Base-by-base conservation (phyloP, 257 asterid species). In the Ocimum tenuiflorum region DNA sequence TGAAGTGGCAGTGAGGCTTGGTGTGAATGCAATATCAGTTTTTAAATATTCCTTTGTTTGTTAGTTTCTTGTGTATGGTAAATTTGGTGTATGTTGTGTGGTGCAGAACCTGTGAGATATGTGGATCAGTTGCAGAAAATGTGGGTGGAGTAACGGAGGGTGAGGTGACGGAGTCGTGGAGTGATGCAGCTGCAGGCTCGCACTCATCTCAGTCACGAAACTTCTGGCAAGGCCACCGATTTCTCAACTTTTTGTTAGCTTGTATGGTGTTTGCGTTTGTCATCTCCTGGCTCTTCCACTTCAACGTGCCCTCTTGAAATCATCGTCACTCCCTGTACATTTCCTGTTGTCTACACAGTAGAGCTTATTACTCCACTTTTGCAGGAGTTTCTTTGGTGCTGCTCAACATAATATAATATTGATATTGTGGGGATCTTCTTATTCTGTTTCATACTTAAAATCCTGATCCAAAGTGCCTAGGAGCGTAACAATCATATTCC, bases 221-320 rank as follows among this genome's bases (percentile, higher is more conserved):
- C 68, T 83, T 83, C 71, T 85, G 88, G 94, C 90, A 68, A 46
- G 91, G 96, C 43, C 95, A 79, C 43, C 84, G 88, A 9, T 81
- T 89, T 58, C 85, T 89, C 35, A 89, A 89, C 71, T 86, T 85
- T 68, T 61, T 89, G 77, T 70, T 89, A 52, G 95, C 88, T 53
- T 87, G 91, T 65, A 83, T 89, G 94, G 94, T 86, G 56, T 85
- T 85, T 75, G 88, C 92, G 10, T 89, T 89, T 22, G 88, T 89
- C 45, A 76, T 86, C 33, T 89, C 95, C 8, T 86, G 96, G 95
- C 91, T 86, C 68, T 86, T 89, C 41, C 96, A 84, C 78, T 89
- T 89, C 83, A 82, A 89, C 2, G 77, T 86, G 2, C 86, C 78
- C 55, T 72, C 85, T 1, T 83, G 78, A 82, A 15, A 15, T 14